Evolutionary conservation across 148 eudicot species (phyloP).

Genomic region (Vaccinium vitisidaea): DNA sequence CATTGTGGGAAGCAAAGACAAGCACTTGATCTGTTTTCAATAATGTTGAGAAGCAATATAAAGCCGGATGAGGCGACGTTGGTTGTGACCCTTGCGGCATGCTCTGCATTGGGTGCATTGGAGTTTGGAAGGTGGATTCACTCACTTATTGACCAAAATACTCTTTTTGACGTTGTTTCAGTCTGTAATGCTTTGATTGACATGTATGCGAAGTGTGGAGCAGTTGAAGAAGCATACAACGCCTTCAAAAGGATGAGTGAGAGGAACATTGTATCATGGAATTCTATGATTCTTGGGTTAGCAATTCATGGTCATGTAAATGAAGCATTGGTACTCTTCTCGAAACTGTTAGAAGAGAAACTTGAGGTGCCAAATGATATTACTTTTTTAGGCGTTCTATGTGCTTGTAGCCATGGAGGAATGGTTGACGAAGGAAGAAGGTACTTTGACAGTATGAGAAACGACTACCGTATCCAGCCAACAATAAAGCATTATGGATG

Average conservation of each 20-base stretch:
- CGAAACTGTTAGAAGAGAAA: slow-evolving; percentile 36
- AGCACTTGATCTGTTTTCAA: slow-evolving; percentile 39
- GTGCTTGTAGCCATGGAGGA: slow-evolving; percentile 35
- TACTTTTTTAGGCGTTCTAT: slow-evolving; percentile 27
- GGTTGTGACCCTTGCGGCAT: slow-evolving; percentile 46
- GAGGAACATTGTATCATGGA: slow-evolving; percentile 57
- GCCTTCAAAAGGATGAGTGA: slow-evolving; percentile 34
- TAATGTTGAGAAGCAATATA: slow-evolving; percentile 29
- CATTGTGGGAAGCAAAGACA: slow-evolving; percentile 30
- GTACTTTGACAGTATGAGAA: slow-evolving; percentile 19
- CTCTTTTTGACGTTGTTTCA: slow-evolving; percentile 28
- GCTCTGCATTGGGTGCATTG: slow-evolving; percentile 45
- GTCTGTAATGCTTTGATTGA: slow-evolving; percentile 42
- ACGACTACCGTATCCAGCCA: slow-evolving; percentile 20
- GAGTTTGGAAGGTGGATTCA: slow-evolving; percentile 50
- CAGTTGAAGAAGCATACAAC: slow-evolving; percentile 32
- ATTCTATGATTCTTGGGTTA: slow-evolving; percentile 41
- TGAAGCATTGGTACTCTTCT: slow-evolving; percentile 40
- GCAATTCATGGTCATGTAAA: slow-evolving; percentile 38
- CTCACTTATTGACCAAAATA: slow-evolving; percentile 24
- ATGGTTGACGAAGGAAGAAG: slow-evolving; percentile 29
- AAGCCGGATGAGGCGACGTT: slow-evolving; percentile 47
- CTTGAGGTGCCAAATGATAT: slow-evolving; percentile 28
- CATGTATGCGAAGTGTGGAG: slow-evolving; percentile 63
- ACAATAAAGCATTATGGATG: slow-evolving; percentile 27